Evolutionary conservation across 257 asterid genomes (phyloP).

Genomic region (Salvia hispanica): DNA sequence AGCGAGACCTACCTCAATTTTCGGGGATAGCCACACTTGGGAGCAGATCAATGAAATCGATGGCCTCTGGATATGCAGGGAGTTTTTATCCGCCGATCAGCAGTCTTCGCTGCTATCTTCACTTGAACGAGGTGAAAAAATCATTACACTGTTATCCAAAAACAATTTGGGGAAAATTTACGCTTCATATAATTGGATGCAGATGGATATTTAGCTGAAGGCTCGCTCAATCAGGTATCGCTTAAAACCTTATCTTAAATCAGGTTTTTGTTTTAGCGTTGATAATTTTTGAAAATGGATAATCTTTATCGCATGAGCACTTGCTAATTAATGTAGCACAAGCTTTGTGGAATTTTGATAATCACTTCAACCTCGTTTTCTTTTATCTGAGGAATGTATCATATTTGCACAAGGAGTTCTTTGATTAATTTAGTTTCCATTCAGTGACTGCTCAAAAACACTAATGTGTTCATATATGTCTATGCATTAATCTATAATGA

Average conservation of each 20-base stretch:
- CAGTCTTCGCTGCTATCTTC: slow-evolving; percentile 65
- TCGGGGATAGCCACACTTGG: slow-evolving; percentile 59
- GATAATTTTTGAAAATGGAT: neutral
- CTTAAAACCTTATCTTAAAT: neutral
- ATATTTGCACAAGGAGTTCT: neutral
- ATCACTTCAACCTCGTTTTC: slow-evolving; percentile 14
- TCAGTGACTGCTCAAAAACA: neutral
- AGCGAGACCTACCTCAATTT: slow-evolving; percentile 28
- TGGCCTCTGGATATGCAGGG: slow-evolving; percentile 79
- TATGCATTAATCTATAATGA: neutral
- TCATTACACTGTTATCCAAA: neutral
- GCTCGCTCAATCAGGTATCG: slow-evolving; percentile 73
- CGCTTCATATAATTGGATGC: slow-evolving; percentile 43
- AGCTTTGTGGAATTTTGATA: too few relatives aligned
- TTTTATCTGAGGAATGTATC: neutral
- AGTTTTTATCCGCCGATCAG: slow-evolving; percentile 58
- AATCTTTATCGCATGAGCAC: neutral
- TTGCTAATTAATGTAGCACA: too few relatives aligned
- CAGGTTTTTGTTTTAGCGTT: neutral
- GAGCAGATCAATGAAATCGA: slow-evolving; percentile 59
- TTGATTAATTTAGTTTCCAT: neutral
- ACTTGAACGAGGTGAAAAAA: slow-evolving; percentile 52
- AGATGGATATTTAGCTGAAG: slow-evolving; percentile 76
- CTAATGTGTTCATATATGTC: neutral
- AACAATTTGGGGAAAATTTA: neutral